Conservation (phyloP, 2,329 filamentous ascomycete genomes). For the Aspergillus quadrilineatus region DNA sequence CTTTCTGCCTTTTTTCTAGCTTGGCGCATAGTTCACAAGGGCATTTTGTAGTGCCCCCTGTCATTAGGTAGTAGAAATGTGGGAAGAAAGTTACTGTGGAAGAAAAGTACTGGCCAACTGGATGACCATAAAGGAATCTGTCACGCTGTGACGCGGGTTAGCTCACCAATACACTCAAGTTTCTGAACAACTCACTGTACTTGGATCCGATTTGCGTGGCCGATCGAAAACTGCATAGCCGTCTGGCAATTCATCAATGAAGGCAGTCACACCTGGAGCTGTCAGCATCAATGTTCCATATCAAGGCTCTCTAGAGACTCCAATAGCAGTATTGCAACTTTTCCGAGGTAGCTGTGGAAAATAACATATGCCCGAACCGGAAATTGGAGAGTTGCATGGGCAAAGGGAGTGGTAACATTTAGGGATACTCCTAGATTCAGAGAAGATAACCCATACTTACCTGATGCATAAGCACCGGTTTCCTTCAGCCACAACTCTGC, state of each 20-base stretch:
- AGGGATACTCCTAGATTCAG: background rate
- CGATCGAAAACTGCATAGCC: conserved; percentile 56
- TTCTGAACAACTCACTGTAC: conserved; percentile 29
- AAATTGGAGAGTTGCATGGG: background rate
- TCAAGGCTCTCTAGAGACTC: background rate
- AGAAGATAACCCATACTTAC: conserved; percentile 26
- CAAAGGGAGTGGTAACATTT: background rate
- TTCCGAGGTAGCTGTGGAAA: background rate
- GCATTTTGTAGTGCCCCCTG: conserved; percentile 47
- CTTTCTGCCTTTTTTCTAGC: conserved; percentile 17
- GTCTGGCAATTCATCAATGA: conserved; percentile 53
- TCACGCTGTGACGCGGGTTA: conserved; percentile 44
- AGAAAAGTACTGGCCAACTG: conserved; percentile 50
- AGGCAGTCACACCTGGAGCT: conserved; percentile 46
- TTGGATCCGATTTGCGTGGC: conserved; percentile 41
- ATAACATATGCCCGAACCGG: background rate
- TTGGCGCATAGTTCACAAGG: conserved; percentile 50
- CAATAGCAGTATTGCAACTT: background rate
- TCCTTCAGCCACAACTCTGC: conserved; percentile 50
- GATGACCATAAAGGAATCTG: conserved; percentile 59
- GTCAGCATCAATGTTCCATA: background rate
- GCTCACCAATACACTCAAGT: background rate
- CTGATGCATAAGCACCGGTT: conserved; percentile 37
- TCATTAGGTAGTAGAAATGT: conserved; percentile 59
- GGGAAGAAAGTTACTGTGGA: conserved; percentile 56